Evolutionary conservation across 1,139 yeast genomes (phyloP).

Genomic region (Arxiozyma slooffiae): DNA sequence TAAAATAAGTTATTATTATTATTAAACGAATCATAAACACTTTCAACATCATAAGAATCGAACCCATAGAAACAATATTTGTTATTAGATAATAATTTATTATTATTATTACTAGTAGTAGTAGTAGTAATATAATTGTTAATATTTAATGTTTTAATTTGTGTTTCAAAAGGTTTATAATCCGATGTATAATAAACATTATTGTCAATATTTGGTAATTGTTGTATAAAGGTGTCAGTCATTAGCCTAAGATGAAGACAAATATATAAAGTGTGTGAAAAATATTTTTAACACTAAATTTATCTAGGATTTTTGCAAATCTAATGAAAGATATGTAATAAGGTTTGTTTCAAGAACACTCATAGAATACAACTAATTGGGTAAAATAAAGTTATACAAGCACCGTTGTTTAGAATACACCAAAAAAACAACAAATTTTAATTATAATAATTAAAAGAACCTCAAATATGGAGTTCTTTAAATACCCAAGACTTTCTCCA

Average conservation of each 20-base stretch:
- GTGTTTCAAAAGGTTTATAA: not conserved
- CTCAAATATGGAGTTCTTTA: not conserved
- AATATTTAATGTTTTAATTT: not conserved
- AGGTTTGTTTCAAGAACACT: not conserved
- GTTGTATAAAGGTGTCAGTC: constrained; percentile 2
- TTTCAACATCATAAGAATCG: not conserved
- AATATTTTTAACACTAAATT: too few relatives aligned
- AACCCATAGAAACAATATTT: not conserved
- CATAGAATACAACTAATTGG: too few relatives aligned
- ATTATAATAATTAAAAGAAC: not conserved
- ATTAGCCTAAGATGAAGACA: not conserved
- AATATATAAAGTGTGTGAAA: too few relatives aligned
- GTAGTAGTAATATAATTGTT: not conserved
- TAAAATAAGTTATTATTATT: not conserved
- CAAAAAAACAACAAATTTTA: not conserved
- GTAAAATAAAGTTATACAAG: too few relatives aligned
- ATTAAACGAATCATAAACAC: not conserved
- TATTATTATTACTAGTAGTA: not conserved
- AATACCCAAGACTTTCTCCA: not conserved
- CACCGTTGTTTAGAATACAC: too few relatives aligned
- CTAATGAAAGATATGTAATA: too few relatives aligned
- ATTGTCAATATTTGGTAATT: not conserved
- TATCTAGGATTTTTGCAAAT: not conserved
- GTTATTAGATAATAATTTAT: not conserved
- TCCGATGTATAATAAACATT: not conserved